Base-by-base conservation (phyloP, 257 asterid species). In the Solanum bulbocastanum region DNA sequence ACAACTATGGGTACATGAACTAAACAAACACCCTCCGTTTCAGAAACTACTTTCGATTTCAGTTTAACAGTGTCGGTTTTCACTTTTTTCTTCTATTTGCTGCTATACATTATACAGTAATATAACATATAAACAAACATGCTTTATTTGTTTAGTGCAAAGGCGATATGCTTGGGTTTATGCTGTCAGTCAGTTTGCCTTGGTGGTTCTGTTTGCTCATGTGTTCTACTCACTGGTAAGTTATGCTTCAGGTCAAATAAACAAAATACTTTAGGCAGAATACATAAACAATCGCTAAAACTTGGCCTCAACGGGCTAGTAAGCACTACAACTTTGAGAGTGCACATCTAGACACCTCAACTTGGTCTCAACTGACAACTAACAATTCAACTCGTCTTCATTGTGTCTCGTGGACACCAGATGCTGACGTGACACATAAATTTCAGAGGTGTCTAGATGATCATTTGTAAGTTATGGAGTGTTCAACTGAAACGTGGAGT, bases 151-250 rank as follows among this genome's bases (percentile, higher is more conserved):
- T 83, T 66, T 87, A 97, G 99, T 93, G 44, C 89, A 92, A 94
- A 93, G 93, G 92, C 93, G 89, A 92, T 96, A 89, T 87, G 94
- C 98, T 56, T 97, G 99, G 99, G 52, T 93, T 42, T 97, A 96
- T 90, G 98, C 98, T 85, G 87, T 95, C 30, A 44, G 88, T 91
- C 99, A 97, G 93, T 97, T 95, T 83, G 89, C 69, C 8, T 87
- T 97, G 92, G 99, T 96, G 90, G 98, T 97, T 88, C 75, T 95
- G 68, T 97, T 93, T 79, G 95, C 99, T 4, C 98, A 95, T 78
- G 18, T 97, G 27, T 96, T 97, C 88, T 96, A 92, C 94, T 94
- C 98, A 4, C 73, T 94, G 98, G 99, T 97, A 94, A 92, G 93
- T 78, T 79, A 16, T 84, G 16, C 42, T 86, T 74, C 33, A n/a